Base-by-base conservation (phyloP, 1,139 yeast genomes). In the Lodderomyces beijingensis region DNA sequence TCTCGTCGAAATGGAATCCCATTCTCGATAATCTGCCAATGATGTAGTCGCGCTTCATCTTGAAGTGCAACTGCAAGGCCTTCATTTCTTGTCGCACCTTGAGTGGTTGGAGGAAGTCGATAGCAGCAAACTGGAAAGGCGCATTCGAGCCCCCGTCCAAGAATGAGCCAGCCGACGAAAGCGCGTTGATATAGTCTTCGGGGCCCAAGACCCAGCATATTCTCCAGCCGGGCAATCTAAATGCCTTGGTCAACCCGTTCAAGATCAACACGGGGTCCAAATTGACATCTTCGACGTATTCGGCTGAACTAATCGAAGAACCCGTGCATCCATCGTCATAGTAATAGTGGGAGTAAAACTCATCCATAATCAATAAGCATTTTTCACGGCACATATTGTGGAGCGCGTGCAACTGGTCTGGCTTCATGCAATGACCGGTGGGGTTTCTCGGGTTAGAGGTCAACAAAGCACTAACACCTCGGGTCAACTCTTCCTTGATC, bases 361-460 rank as follows among this genome's bases (percentile, higher is more conserved):
- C 85, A 52, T 77, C 85, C 84, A 77, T 77, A 40, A 77, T 77
- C 43, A 77, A 62, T 32, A 77, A 61, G 52, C 83, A 77, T 38
- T 59, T 62, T 32, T 71, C 71, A 36, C 81, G 61, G 50, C 84
- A 77, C 60, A 77, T 59, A 34, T 66, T 63, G 50, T 77, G 84
- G 39, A 77, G 62, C 32, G 70, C 63, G 34, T 62, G 50, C 44
- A 77, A 62, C 49, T 77, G 81, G 5, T 57, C 56, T n/a, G 65
- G 67, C 2, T 73, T 56, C 65, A 77, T 65, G 36, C 78, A 67
- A 46, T 62, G 72, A 23, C 85, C 85, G 2, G 85, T 77, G 21
- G 85, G 85, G 48, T 77, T 77, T 56, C 85, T 61, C 12, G 85
- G 85, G 48, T 77, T 77, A 1, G 82, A 76, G 0, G 83, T 77